These are phyloP conservation scores for Mycotypha africana DNA, from an alignment of 371 early-diverging fungal species.

Conservation along the genomic window DNA sequence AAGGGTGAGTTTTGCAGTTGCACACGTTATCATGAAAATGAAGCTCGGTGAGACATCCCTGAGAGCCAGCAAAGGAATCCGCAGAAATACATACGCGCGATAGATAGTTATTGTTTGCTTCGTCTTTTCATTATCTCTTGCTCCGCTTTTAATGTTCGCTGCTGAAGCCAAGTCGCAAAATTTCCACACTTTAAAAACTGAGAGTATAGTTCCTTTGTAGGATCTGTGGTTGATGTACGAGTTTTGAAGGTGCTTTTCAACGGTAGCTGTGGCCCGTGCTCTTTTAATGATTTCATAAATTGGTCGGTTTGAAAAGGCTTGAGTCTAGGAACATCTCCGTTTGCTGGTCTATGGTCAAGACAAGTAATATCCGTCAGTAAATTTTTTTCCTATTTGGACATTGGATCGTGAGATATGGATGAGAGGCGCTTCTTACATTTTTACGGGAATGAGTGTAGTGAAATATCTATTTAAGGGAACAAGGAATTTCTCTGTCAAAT, in stretches of 20 bases:
- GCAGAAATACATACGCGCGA: no score
- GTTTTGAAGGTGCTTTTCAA: slow-evolving; percentile 50
- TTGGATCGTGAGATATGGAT: no score
- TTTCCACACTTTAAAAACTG: slow-evolving; percentile 90
- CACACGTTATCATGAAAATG: no score
- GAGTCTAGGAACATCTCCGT: slow-evolving; percentile 29
- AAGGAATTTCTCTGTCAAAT: slow-evolving; percentile 89
- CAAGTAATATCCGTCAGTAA: neutral
- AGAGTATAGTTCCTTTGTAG: slow-evolving; percentile 68
- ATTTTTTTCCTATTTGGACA: neutral
- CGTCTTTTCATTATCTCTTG: slow-evolving; percentile 6
- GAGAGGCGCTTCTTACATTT: no score
- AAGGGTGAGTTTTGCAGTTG: no score
- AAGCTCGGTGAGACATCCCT: no score
- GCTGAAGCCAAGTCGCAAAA: slow-evolving; percentile 93
- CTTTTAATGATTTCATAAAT: slow-evolving; percentile 48
- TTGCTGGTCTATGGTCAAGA: slow-evolving; percentile 5
- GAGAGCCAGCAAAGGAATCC: no score
- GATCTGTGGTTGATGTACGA: slow-evolving; percentile 37
- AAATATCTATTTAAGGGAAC: slow-evolving; percentile 94
- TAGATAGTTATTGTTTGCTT: no score
- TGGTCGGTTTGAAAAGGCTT: slow-evolving; percentile 49
- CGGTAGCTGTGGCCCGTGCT: slow-evolving; percentile 47
- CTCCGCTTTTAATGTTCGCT: slow-evolving; percentile 69
- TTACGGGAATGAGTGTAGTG: slow-evolving; percentile 73